Base-by-base conservation (phyloP, 305 asterid genomes). In the Fraxinus xanthoxyloides region DNA sequence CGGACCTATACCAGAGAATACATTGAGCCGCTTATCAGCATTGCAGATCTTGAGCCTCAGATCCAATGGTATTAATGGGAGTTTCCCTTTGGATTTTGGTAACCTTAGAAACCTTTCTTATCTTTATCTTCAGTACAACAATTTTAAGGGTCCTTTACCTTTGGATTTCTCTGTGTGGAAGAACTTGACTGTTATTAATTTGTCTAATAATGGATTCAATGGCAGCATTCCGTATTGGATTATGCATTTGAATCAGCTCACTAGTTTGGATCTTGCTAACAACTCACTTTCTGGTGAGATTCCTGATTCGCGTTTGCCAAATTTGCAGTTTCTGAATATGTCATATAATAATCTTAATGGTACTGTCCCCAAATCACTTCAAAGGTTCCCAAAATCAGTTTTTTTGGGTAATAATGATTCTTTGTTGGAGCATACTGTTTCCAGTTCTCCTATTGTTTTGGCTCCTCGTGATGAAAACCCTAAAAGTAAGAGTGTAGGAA, bases 1-100 rank as follows among this genome's bases (percentile, higher is more conserved):
- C 75, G 98, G 99, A 77, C 95, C 94, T 4, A 91, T 95, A 80
- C 99, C 98, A 5, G 77, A 59, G 54, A 88, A 92, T 65, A 92
- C 97, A 0, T 75, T 93, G 36, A 82, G 91, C 90, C 92, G 96
- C 3, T 89, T 95, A 61, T 85, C 98, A 51, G 97, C 94, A 15
- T 84, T 92, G 94, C 95, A 91, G 90, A 91, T 95, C 90, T 85
- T 95, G 93, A 93, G 98, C 89, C 95, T 95, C 77, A 92, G 99
- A 87, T 91, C 98, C 86, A 95, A 94, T 83, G 93, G 90, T 81
- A 92, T 95, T 76, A 89, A 51, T 59, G 99, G 99, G 34, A 72
- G 77, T 59, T 90, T 95, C 76, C 99, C 99, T 76, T 61, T 32
- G n/a, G 98, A 92, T 43, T 88, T 93, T 69, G 90, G 90, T 88